Percentiles rank a stretch among this genome's conserved stretches.
These are phyloP conservation scores for Gossypium thurberi DNA, from an alignment of 345 rosid genomes.

Conservation along the genomic window DNA sequence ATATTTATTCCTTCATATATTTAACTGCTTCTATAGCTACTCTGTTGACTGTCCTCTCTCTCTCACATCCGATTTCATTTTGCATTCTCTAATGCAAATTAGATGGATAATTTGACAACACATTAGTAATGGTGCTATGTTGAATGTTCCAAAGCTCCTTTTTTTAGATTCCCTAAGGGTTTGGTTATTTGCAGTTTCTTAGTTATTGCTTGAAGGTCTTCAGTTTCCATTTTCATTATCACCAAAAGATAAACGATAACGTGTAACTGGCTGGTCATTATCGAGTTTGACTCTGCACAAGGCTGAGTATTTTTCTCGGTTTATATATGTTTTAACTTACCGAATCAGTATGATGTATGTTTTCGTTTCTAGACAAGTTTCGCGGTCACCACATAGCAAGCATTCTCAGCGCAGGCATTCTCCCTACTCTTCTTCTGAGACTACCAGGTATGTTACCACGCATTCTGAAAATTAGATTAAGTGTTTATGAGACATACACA, in stretches of 20 bases:
- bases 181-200: background rate
- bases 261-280: slow-evolving; percentile 19
- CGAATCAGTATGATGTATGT: slow-evolving; percentile 50
- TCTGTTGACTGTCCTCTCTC: too few species aligned
- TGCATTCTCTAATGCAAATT: background rate
- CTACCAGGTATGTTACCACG: slow-evolving; percentile 55
- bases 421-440: slow-evolving; percentile 92
- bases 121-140: background rate
- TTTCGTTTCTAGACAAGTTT: slow-evolving; percentile 93
- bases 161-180: background rate
- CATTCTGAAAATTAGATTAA: slow-evolving; percentile 26
- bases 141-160: background rate
- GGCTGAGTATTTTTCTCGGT: slow-evolving; percentile 34
- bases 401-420: slow-evolving; percentile 95
- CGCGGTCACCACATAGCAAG: slow-evolving; percentile 99
- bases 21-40: too few species aligned
- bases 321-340: slow-evolving; percentile 40
- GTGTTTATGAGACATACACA: slow-evolving; percentile 33
- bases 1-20: background rate
- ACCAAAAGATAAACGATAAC: slow-evolving; percentile 8
- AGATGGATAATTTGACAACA: background rate
- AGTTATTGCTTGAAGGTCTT: slow-evolving; percentile 7
- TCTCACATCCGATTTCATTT: background rate
- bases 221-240: slow-evolving; percentile 6
- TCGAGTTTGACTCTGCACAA: slow-evolving; percentile 18